These are phyloP conservation scores for Boletus speciosus DNA, from an alignment of 768 basidiomycete genomes.

Conservation along the genomic window DNA sequence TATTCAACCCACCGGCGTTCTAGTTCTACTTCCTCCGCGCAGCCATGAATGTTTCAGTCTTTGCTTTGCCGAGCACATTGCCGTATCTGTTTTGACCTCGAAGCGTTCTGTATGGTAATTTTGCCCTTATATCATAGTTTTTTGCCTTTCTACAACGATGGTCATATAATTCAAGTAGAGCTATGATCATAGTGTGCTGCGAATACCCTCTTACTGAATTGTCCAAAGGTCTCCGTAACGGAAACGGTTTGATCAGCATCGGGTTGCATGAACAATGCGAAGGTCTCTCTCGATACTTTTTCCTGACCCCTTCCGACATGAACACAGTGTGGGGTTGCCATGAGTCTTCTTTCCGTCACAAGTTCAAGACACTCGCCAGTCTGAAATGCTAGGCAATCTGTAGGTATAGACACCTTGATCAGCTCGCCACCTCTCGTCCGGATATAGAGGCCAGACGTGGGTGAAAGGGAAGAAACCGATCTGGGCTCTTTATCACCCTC, in stretches of 20 bases:
- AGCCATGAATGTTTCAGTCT: slow-evolving; percentile 15
- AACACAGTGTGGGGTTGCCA: slow-evolving; percentile 95
- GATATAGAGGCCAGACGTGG: slow-evolving; percentile 86
- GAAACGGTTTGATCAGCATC: slow-evolving; percentile 75
- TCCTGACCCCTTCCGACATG: slow-evolving; percentile 58
- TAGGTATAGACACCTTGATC: slow-evolving; percentile 82
- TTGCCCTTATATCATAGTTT: slow-evolving; percentile 3
- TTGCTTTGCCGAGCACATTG: neutral
- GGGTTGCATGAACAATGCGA: slow-evolving; percentile 88
- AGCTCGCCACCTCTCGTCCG: slow-evolving; percentile 75
- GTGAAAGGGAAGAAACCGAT: slow-evolving; percentile 63
- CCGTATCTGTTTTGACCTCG: neutral
- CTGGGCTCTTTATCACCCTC: slow-evolving; percentile 38
- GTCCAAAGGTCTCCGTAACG: slow-evolving; percentile 73
- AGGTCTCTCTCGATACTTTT: slow-evolving; percentile 77
- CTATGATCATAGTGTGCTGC: slow-evolving; percentile 42
- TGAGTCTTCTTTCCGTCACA: slow-evolving; percentile 73
- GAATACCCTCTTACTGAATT: slow-evolving; percentile 84
- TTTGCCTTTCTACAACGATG: slow-evolving; percentile 2
- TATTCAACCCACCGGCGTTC: slow-evolving; percentile 41
- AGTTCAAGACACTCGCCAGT: slow-evolving; percentile 95
- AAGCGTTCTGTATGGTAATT: slow-evolving; percentile 4
- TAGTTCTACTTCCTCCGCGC: slow-evolving; percentile 31
- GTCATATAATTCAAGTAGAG: slow-evolving; percentile 19
- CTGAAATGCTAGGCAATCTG: slow-evolving; percentile 88